Base-by-base conservation (phyloP, 1,139 yeast genomes). In the Geotrichum carabidarum region DNA sequence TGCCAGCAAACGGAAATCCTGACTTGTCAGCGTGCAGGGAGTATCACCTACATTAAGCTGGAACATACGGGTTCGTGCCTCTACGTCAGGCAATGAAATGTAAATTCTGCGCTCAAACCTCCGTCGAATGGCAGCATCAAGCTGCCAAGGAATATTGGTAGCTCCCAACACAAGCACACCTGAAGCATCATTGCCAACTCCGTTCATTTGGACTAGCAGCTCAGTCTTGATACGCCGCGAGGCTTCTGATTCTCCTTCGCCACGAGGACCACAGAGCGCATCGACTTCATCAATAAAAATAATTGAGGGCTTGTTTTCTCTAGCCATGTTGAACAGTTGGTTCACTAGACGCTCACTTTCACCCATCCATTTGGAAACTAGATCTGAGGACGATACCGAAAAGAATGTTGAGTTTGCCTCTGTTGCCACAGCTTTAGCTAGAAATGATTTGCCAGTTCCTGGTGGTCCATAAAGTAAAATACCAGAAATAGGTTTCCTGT, bases 281-380 rank as follows among this genome's bases (percentile, higher is more conserved):
- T 93, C 99, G 27, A 93, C 97, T 71, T 93, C 99, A 73, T 93
- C 99, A 57, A 93, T 93, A 70, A 93, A 93, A 54, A 93, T 93
- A 63, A 93, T 94, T 0, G 96, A 83, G 0, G 99, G 99, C 65
- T 89, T 90, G 66, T 84, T 86, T 69, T 93, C 99, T 61, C 98
- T 78, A 1, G 99, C 99, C 96, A 93, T 88, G 44, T 86, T 81
- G 71, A 93, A 93, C 61, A 93, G 76, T 68, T 93, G 98, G 68
- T 91, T 91, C 35, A 93, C 99, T 58, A 93, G 80, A 72, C 97
- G 82, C 71, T 93, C 98, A 32, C 93, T 83, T 69, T 93, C 99
- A 63, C 99, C 99, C 98, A 93, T 91, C 98, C 98, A 93, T 70
- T 93, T 94, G 60, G 95, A 85, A 4, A 94, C 97, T 65, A 93